Evolutionary conservation across 2,329 filamentous ascomycete genomes (phyloP), one percentile per base, ranked within the genome.

Genomic region (Aspergillus sp.): DNA sequence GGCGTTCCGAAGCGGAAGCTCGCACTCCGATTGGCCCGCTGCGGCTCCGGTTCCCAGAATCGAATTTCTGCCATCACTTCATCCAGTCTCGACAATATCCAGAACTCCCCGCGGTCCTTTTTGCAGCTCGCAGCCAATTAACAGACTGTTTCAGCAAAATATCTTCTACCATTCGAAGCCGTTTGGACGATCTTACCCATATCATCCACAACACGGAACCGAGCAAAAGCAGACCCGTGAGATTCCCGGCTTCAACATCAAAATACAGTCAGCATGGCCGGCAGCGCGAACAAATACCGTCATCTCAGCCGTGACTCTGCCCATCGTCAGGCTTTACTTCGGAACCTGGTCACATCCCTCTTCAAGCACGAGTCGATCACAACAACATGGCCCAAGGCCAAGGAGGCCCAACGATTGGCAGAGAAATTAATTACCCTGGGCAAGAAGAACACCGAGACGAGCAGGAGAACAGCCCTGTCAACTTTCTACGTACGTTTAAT

Each of bases 351-450:
- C 67, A 95, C 91, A 58, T 93, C 91, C 47, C 86, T 98, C 57
- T 86, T 98, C 73, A 80, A 88, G 70, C 83, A 95, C 71, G 93
- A 98, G 75, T 84, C 88, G 54, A 95, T 98, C 74, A 84, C 85
- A 55, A 98, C 93, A 44, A 95, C 93, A 73, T 96, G 87, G 79
- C 84, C 86, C 67, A 97, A 97, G 74, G 93, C 93, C 43, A 98
- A 97, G 73, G 93, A 98, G 75, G 88, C 93, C 17, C 93, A 98
- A 73, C 81, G 88, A 39, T 70, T 97, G 59, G 93, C 90, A 6
- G 93, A 98, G 67, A 94, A 95, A 76, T 77, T 97, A 57, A 90
- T 98, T 62, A 96, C 90, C 4, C 70, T 95, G 60, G 91, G 88
- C 17, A 98, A 97, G 80, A 86, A 84, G 73, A 89, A 96, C 68